Evolutionary conservation across 345 rosid genomes (phyloP).

Genomic region (Acer yangbiense): DNA sequence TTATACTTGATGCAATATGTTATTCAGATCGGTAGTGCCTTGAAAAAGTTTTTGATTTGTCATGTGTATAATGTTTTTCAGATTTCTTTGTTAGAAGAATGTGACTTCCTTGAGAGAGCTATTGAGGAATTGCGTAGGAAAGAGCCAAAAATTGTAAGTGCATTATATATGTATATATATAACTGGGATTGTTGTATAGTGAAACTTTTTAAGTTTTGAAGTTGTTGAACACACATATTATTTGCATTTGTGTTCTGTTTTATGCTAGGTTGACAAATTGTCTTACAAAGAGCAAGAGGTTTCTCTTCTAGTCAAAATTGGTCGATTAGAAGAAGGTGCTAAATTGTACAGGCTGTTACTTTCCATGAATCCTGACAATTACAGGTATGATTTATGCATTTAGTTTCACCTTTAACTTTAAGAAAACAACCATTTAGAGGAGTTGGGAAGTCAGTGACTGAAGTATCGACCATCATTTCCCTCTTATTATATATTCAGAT

Average conservation of each 20-base stretch:
- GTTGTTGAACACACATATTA: not conserved
- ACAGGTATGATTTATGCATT: slow-evolving; percentile 56
- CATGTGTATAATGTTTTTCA: slow-evolving; percentile 28
- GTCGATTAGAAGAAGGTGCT: slow-evolving; percentile 71
- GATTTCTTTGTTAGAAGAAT: slow-evolving; percentile 93
- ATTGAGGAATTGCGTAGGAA: slow-evolving; percentile 81
- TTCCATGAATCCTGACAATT: slow-evolving; percentile 94
- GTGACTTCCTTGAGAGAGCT: slow-evolving; percentile 65
- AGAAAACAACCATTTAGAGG: slow-evolving; percentile 12
- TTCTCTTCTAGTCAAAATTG: slow-evolving; percentile 77
- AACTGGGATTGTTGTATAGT: not conserved
- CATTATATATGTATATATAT: not conserved
- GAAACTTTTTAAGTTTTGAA: not conserved
- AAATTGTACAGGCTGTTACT: slow-evolving; percentile 72
- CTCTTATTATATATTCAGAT: not conserved
- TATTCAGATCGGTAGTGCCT: slow-evolving; percentile 3
- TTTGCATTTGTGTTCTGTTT: slow-evolving; percentile 24
- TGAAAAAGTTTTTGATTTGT: slow-evolving; percentile 1
- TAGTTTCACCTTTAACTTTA: not conserved
- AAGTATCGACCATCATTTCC: not conserved
- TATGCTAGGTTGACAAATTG: slow-evolving; percentile 81
- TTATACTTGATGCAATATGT: not conserved
- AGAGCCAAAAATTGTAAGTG: slow-evolving; percentile 79
- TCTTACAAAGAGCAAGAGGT: slow-evolving; percentile 88
- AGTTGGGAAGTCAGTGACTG: not conserved